Percentiles rank a stretch among this genome's conserved stretches.
Conservation (phyloP, 1,139 yeast genomes). For the Zygoascus sp. region DNA sequence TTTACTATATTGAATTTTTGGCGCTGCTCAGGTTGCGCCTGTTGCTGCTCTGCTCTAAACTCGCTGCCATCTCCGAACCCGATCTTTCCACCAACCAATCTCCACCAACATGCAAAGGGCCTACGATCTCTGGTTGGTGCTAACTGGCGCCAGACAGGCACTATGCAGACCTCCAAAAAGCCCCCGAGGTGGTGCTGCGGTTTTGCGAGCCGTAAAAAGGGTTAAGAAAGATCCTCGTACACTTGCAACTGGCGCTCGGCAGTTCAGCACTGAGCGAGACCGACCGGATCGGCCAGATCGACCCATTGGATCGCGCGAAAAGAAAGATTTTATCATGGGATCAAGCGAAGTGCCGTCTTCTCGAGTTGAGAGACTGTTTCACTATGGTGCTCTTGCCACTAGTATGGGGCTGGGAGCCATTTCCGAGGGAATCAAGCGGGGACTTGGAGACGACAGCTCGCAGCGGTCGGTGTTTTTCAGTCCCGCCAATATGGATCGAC, state of each 20-base stretch:
- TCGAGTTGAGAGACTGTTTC: slow-evolving; percentile 79
- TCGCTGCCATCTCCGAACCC: too few species aligned
- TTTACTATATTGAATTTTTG: too few species aligned
- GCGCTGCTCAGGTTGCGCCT: too few species aligned
- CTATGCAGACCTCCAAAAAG: not conserved
- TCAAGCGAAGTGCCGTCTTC: slow-evolving; percentile 78
- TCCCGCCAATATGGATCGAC: slow-evolving; percentile 78
- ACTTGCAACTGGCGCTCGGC: not conserved
- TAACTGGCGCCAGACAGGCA: not conserved
- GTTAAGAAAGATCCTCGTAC: not conserved
- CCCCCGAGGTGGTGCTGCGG: not conserved
- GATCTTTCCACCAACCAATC: too few species aligned
- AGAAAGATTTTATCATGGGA: slow-evolving; percentile 47
- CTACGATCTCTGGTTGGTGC: slow-evolving; percentile 3
- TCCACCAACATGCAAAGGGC: not conserved
- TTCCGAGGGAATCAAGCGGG: slow-evolving; percentile 60
- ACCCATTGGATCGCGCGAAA: slow-evolving; percentile 23
- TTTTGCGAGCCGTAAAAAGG: not conserved
- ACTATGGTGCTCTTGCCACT: slow-evolving; percentile 90
- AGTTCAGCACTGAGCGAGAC: not conserved
- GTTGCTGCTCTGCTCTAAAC: too few species aligned
- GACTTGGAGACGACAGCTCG: slow-evolving; percentile 49
- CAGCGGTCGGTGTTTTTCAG: slow-evolving; percentile 65
- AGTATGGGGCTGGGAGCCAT: slow-evolving; percentile 86
- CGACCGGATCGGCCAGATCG: not conserved